Evolutionary conservation across 768 basidiomycete species (phyloP).

Genomic region (Russula ochroleuca): DNA sequence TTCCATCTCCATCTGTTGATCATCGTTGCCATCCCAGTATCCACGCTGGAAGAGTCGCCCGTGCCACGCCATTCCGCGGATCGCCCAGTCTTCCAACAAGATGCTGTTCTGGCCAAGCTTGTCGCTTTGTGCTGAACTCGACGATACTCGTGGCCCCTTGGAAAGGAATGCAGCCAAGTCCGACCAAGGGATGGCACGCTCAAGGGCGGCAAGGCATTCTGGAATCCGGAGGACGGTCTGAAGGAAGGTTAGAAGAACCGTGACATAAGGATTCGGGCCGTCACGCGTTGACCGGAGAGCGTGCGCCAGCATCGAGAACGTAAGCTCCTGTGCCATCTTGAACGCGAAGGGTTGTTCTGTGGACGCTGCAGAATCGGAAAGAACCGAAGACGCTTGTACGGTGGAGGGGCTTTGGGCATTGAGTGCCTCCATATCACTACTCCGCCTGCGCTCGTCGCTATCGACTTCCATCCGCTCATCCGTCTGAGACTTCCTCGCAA

Average conservation of each 20-base stretch:
- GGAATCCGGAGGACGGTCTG: constrained; percentile 66
- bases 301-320: constrained; percentile 71
- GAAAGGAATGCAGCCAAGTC: constrained; percentile 64
- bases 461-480: constrained; percentile 62
- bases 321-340: constrained; percentile 70
- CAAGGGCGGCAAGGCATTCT: constrained; percentile 56
- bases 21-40: constrained; percentile 69
- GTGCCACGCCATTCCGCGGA: constrained; percentile 97
- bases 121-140: constrained; percentile 30
- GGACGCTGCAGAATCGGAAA: constrained; percentile 31
- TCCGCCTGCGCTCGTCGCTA: constrained; percentile 39
- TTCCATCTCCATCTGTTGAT: constrained; percentile 46
- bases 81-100: constrained; percentile 90
- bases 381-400: constrained; percentile 33
- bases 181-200: constrained; percentile 82
- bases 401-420: constrained; percentile 29
- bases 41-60: constrained; percentile 89
- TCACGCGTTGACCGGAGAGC: constrained; percentile 62
- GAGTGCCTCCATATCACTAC: constrained; percentile 29
- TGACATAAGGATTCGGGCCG: constrained; percentile 82
- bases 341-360: constrained; percentile 54
- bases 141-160: constrained; percentile 50
- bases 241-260: constrained; percentile 84
- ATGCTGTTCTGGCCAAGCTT: constrained; percentile 29
- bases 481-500: constrained; percentile 33